Evolutionary conservation across 1,139 yeast species (phyloP), one percentile per base, ranked within the genome.

Genomic region (Pneumocystis oryctolagi): DNA sequence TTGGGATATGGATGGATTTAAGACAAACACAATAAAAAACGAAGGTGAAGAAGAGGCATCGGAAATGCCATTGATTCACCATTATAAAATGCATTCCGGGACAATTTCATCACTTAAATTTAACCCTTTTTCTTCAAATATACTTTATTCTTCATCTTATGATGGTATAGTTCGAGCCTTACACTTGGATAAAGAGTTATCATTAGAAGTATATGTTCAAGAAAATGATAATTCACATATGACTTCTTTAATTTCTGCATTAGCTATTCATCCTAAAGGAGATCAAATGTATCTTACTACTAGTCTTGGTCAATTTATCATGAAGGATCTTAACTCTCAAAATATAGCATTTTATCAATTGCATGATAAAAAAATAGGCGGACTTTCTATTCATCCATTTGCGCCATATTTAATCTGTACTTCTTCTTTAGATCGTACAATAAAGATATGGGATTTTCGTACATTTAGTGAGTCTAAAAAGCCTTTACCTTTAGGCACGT

Each of bases 281-380:
- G 80, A 85, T 70, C 72, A 81, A 12, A 70, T 89, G 9, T 87
- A 83, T 70, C 79, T 87, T 72, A 82, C 96, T 0, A 89, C 97
- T 0, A 75, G 89, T 61, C 78, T 80, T 9, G 98, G 98, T 1
- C 84, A 28, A 47, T 47, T 47, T 25, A 18, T 47, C 20, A 47
- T 47, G 6, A 47, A 47, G 25, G 55, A 47, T n/a, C 18, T 47
- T 18, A 14, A 12, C 12, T 47, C 55, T 14, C 65, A 97, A 90
- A 72, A 65, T 82, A 8, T 77, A 97, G 67, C 75, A 78, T n/a
- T 67, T 66, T 75, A 82, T 47, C 78, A 95, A 67, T 73, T 89
- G 37, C 89, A 89, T 65, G 95, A 88, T 70, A 89, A 90, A 71
- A 92, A 92, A 71, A 89, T 90, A 64, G 97, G 97, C 0, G 89